Evolutionary conservation across 192 early-diverging fungal genomes (phyloP), one percentile per base, ranked within the genome.

Genomic region (Funneliformis geosporum): DNA sequence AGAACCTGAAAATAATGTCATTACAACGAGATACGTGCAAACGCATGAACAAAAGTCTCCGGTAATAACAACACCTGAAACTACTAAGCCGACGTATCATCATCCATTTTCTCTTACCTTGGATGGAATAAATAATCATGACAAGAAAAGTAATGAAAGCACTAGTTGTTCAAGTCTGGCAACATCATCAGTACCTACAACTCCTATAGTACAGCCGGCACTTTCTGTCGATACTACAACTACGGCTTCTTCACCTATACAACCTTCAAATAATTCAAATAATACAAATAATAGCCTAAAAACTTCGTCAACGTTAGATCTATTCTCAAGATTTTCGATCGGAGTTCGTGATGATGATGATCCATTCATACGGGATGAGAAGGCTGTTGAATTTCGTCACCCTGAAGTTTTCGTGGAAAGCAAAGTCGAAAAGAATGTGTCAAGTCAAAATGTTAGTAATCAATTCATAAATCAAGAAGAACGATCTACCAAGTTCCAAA

Each of bases 291-390:
- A 33, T 33, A 33, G 33, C 33, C 33, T 33, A 33, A 33, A 33
- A 33, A 0, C 33, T 33, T 33, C 33, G 33, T 73, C 71, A n/a
- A 50, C 14, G 4, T 50, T 47, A 33, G 40, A 59, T 42, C 59
- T 55, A 28, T 16, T 75, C 8, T 75, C 73, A 75, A 59, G 33
- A 8, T 42, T 75, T 27, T 75, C 73, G 23, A 75, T 75, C 12
- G 73, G 73, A 4, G 10, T 75, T 75, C 59, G 60, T 75, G 14
- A 27, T 40, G 8, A 61, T 59, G 73, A 75, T 75, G 7, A 38
- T 60, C 21, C 47, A 25, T 75, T 61, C 61, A 42, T 75, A 39
- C 50, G 73, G 0, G 42, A 75, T 75, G 73, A 75, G 39, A 72
- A 72, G 10, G 70, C 47, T 47, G 44, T 72, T 28, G 70, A 72